Percentiles rank a stretch among this genome's conserved stretches.
These are phyloP conservation scores for Tetradesmus lagerheimii DNA, from an alignment of 139 green algal species.

Conservation along the genomic window DNA sequence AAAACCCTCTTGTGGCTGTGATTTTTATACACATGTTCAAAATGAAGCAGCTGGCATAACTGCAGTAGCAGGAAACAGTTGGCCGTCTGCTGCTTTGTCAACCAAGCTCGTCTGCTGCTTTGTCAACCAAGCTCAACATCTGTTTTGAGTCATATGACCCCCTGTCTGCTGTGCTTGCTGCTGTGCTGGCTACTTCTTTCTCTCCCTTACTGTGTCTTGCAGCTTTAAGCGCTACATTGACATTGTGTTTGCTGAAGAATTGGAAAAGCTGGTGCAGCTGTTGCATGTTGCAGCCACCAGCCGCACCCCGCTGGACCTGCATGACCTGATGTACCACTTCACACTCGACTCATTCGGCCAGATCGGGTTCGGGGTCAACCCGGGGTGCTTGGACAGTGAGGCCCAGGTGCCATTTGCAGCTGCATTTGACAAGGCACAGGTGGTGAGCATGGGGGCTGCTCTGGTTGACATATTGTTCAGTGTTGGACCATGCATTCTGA, in stretches of 20 bases:
- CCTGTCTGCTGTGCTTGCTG: too few species aligned
- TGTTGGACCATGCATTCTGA: not conserved
- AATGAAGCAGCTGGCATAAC: too few species aligned
- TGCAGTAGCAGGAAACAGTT: not conserved
- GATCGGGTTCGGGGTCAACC: conserved; percentile 43
- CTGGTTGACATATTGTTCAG: not conserved
- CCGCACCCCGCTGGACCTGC: conserved; percentile 30
- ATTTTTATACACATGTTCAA: too few species aligned
- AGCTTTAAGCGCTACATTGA: conserved; percentile 42
- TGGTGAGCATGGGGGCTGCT: conserved; percentile 37
- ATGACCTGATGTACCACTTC: conserved; percentile 51
- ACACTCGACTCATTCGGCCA: conserved; percentile 40
- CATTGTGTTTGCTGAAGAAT: conserved; percentile 24
- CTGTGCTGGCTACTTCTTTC: not conserved
- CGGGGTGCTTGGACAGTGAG: conserved; percentile 2
- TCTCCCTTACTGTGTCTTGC: not conserved
- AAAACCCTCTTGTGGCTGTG: not conserved
- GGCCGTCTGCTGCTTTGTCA: not conserved
- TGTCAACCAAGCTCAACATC: not conserved
- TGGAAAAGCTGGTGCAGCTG: not conserved
- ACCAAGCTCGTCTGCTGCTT: not conserved
- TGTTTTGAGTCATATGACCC: too few species aligned
- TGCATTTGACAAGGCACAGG: conserved; percentile 42
- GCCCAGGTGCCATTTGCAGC: conserved; percentile 34
- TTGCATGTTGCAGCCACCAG: not conserved